A percentile compares a stretch with the other conserved stretches of the same genome.
phyloP scores from a whole-genome alignment of 1,284 basidiomycete species.

The Sporisorium reilianum region DNA sequence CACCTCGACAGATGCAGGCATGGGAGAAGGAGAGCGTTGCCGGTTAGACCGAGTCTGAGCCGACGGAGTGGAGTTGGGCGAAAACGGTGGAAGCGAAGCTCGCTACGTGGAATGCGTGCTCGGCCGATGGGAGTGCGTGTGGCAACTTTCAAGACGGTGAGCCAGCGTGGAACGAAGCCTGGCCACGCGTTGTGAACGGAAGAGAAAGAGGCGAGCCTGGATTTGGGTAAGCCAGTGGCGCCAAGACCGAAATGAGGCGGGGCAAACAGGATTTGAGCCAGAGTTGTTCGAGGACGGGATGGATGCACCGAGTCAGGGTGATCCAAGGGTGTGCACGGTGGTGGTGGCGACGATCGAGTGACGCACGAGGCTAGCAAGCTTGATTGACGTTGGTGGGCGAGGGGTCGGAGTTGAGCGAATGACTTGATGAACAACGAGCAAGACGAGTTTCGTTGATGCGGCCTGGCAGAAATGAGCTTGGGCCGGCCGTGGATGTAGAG shows the following conservation, averaged over 20 bases:
- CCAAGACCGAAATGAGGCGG: slow-evolving; percentile 4
- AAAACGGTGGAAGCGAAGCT: slow-evolving; percentile 4
- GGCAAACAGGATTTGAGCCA: slow-evolving; percentile 14
- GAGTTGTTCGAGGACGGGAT: slow-evolving; percentile 10
- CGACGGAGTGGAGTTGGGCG: background rate
- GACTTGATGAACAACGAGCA: background rate
- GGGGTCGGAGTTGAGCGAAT: slow-evolving; percentile 1
- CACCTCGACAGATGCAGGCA: slow-evolving; percentile 37
- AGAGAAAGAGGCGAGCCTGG: slow-evolving; percentile 12
- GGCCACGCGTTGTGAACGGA: slow-evolving; percentile 5
- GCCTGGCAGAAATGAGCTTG: slow-evolving; percentile 1
- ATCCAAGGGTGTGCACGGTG: background rate
- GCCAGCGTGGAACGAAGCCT: background rate
- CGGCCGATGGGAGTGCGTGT: background rate
- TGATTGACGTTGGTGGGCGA: background rate
- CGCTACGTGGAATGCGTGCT: slow-evolving; percentile 1
- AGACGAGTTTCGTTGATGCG: background rate
- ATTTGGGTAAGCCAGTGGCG: background rate
- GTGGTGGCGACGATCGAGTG: slow-evolving; percentile 6
- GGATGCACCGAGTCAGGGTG: background rate
- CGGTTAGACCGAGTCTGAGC: background rate
- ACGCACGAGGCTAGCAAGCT: slow-evolving; percentile 5
- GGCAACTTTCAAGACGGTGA: slow-evolving; percentile 5
- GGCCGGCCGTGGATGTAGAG: background rate
- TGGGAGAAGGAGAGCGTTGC: background rate